A percentile compares a stretch with the other conserved stretches of the same genome.
phyloP scores from a whole-genome alignment of 1,139 yeast species.

The Wickerhamomyces sp. region DNA sequence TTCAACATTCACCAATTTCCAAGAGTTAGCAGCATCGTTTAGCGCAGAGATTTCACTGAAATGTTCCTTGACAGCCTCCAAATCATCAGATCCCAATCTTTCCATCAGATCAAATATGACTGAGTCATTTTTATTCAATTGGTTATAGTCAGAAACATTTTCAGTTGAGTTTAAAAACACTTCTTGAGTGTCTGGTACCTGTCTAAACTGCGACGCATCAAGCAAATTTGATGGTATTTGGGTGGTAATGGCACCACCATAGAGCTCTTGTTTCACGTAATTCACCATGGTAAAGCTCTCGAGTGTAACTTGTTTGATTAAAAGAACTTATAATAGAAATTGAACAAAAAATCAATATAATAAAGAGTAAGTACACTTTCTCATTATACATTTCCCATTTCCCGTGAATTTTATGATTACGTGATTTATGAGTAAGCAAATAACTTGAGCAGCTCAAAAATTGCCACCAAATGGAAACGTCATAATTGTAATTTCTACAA shows the following conservation, averaged over 20 bases:
- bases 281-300: constrained; percentile 10
- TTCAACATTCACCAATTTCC: constrained; percentile 19
- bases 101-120: constrained; percentile 73
- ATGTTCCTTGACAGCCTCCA: constrained; percentile 36
- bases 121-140: constrained; percentile 46
- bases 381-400: too few species aligned
- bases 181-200: constrained; percentile 87
- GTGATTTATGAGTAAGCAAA: too few species aligned
- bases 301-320: too few species aligned
- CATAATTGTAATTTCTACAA: too few species aligned
- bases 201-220: constrained; percentile 72
- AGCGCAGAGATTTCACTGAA: constrained; percentile 36
- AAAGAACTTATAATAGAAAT: too few species aligned
- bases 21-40: constrained; percentile 29
- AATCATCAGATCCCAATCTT: constrained; percentile 38
- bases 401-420: too few species aligned
- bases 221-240: constrained; percentile 50
- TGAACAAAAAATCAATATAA: background rate
- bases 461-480: too few species aligned
- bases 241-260: constrained; percentile 76
- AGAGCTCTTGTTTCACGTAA: constrained; percentile 32
- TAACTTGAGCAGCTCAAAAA: too few species aligned
- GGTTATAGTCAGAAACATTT: constrained; percentile 29
- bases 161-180: constrained; percentile 51
- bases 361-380: too few species aligned